Percentiles rank a stretch among this genome's conserved stretches.
Evolutionary conservation across 208 protist genomes (phyloP).

Genomic region (Wallacemonas sp.): DNA sequence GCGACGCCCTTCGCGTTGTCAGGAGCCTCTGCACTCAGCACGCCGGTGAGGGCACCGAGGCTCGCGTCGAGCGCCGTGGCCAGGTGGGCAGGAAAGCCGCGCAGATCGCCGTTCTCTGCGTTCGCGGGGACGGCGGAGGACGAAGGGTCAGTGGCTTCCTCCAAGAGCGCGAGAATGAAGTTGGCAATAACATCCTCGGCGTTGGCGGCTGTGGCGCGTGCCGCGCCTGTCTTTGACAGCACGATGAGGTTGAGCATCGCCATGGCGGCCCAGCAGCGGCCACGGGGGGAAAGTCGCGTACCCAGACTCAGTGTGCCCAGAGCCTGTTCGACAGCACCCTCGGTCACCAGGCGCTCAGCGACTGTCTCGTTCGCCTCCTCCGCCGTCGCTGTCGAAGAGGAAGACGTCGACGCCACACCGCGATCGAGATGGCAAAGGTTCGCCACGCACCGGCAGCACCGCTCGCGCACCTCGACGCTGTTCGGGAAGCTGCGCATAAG

Average conservation of each 20-base stretch:
- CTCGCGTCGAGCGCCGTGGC: slow-evolving; percentile 49
- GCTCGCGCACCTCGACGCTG: slow-evolving; percentile 50
- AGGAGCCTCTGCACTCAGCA: slow-evolving; percentile 51
- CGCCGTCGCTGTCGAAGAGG: slow-evolving; percentile 12
- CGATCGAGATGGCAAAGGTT: slow-evolving; percentile 70
- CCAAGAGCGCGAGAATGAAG: slow-evolving; percentile 35
- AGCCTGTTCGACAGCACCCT: slow-evolving; percentile 61
- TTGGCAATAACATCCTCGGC: slow-evolving; percentile 50
- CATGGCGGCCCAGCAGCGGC: slow-evolving; percentile 55
- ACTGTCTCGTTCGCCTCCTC: slow-evolving; percentile 23
- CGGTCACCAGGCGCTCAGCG: slow-evolving; percentile 51
- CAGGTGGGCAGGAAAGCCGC: not conserved
- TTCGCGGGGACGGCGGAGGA: not conserved
- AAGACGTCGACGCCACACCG: not conserved
- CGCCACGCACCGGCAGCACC: slow-evolving; percentile 77
- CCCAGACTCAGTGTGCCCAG: slow-evolving; percentile 55
- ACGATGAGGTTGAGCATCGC: slow-evolving; percentile 69
- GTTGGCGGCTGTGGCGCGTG: slow-evolving; percentile 28
- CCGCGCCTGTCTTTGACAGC: slow-evolving; percentile 45
- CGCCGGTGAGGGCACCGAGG: slow-evolving; percentile 44
- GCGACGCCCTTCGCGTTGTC: slow-evolving; percentile 50
- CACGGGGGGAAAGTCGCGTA: slow-evolving; percentile 34
- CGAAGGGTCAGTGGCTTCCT: slow-evolving; percentile 8
- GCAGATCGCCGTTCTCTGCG: slow-evolving; percentile 3
- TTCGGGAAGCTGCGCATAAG: slow-evolving; percentile 57